phyloP scores from a whole-genome alignment of 768 basidiomycete genomes.

The Suillus ampliporus region DNA sequence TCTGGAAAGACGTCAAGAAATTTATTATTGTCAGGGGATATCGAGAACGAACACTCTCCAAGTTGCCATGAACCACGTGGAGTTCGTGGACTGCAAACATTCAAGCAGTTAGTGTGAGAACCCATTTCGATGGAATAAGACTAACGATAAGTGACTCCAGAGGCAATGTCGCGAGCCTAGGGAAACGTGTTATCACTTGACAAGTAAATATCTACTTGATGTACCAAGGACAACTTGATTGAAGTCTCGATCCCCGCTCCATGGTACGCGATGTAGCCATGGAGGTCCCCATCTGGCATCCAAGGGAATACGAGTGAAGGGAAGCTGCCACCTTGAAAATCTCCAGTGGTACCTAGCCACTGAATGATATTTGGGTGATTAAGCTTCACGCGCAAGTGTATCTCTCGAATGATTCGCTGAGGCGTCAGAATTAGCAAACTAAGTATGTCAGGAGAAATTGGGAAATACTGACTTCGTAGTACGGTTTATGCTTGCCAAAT shows the following conservation, averaged over 20 bases:
- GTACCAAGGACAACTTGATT: slow-evolving; percentile 2
- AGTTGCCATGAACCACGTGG: neutral
- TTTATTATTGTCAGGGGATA: neutral
- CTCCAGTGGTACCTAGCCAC: neutral
- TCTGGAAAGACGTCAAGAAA: neutral
- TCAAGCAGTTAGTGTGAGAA: neutral
- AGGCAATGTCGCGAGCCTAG: neutral
- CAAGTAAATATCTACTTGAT: neutral
- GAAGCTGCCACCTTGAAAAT: neutral
- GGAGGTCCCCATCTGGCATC: slow-evolving; percentile 1
- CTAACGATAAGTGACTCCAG: slow-evolving; percentile 6
- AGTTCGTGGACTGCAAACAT: neutral
- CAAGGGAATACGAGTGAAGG: neutral
- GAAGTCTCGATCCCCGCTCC: neutral
- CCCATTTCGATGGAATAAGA: neutral
- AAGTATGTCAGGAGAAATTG: too few relatives aligned
- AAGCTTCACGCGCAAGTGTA: neutral
- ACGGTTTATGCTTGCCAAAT: neutral
- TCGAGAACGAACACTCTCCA: neutral
- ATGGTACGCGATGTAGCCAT: slow-evolving; percentile 4
- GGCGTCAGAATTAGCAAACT: neutral
- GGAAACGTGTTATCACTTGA: neutral
- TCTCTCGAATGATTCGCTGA: slow-evolving; percentile 1
- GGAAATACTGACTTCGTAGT: neutral
- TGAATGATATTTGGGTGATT: neutral